These are phyloP conservation scores for Ustilago xerochloae DNA, from an alignment of 1,284 basidiomycete species.

Conservation along the genomic window DNA sequence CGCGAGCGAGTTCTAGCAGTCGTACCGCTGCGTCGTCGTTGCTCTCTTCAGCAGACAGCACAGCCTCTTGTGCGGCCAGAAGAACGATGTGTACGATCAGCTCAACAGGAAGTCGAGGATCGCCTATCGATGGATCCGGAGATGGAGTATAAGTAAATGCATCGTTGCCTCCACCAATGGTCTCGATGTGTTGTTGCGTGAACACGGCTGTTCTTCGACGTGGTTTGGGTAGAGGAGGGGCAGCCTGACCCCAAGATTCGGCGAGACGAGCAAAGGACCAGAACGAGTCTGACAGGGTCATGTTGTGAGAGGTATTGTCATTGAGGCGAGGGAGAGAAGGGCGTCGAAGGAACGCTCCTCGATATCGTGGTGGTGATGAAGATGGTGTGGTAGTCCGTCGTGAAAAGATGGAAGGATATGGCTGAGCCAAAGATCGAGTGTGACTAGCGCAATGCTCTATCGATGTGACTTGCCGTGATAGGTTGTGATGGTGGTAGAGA, in stretches of 20 bases:
- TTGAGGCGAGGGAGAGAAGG: constrained; percentile 1
- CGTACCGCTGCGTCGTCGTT: neutral
- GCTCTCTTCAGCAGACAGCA: neutral
- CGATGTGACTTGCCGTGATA: neutral
- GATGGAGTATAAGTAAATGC: neutral
- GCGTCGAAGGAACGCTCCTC: constrained; percentile 16
- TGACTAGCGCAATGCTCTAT: neutral
- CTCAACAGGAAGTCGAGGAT: constrained; percentile 29
- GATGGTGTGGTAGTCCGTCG: neutral
- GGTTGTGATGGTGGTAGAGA: neutral
- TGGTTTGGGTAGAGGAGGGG: constrained; percentile 1
- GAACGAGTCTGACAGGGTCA: constrained; percentile 32
- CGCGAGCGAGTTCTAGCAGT: constrained; percentile 20
- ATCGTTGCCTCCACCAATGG: constrained; percentile 30
- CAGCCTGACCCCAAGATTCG: constrained; percentile 9
- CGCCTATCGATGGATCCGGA: neutral
- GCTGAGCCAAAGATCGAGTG: neutral
- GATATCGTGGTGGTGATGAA: neutral
- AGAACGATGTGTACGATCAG: constrained; percentile 34
- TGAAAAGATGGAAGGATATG: neutral
- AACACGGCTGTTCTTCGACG: constrained; percentile 18
- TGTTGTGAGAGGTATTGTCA: constrained; percentile 11
- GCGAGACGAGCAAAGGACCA: constrained; percentile 24
- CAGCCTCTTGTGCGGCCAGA: constrained; percentile 11
- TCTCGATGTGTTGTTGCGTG: constrained; percentile 40